phyloP scores from a whole-genome alignment of 805 yeast species.

The Kluyveromyces wickerhamii region DNA sequence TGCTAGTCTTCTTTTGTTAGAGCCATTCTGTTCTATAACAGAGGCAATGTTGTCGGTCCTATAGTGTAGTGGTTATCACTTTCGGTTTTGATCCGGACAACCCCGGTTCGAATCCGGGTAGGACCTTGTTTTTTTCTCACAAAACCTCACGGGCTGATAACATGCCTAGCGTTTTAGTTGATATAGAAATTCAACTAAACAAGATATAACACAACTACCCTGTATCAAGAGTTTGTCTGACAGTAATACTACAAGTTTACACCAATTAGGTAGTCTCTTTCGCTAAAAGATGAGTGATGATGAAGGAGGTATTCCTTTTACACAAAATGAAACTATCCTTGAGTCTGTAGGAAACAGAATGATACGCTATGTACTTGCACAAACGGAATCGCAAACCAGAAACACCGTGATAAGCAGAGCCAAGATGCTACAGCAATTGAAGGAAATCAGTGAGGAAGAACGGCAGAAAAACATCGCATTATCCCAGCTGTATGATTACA shows the following conservation, averaged over 20 bases:
- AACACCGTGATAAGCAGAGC: conserved; percentile 18
- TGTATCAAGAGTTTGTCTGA: no score
- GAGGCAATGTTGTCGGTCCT: no score
- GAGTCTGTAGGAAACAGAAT: conserved; percentile 4
- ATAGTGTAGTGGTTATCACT: conserved; percentile 56
- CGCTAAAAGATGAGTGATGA: conserved; percentile 2
- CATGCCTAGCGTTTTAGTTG: no score
- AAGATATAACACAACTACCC: no score
- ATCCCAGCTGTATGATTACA: conserved; percentile 8
- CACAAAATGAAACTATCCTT: background rate
- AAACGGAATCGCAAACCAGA: conserved; percentile 15
- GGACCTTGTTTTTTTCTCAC: no score
- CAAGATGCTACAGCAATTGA: conserved; percentile 14
- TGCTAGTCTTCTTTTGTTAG: no score
- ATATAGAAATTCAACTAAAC: no score
- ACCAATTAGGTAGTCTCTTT: no score
- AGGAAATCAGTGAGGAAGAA: conserved; percentile 17
- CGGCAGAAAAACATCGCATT: conserved; percentile 13
- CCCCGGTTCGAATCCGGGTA: conserved; percentile 87
- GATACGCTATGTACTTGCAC: conserved; percentile 20
- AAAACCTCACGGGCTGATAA: no score
- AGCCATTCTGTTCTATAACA: no score
- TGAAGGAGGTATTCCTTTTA: background rate
- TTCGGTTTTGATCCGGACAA: conserved; percentile 57
- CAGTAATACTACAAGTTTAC: no score